These are phyloP conservation scores for Cenchrus americanus DNA, from an alignment of 176 grass and related monocot genomes.

Conservation along the genomic window DNA sequence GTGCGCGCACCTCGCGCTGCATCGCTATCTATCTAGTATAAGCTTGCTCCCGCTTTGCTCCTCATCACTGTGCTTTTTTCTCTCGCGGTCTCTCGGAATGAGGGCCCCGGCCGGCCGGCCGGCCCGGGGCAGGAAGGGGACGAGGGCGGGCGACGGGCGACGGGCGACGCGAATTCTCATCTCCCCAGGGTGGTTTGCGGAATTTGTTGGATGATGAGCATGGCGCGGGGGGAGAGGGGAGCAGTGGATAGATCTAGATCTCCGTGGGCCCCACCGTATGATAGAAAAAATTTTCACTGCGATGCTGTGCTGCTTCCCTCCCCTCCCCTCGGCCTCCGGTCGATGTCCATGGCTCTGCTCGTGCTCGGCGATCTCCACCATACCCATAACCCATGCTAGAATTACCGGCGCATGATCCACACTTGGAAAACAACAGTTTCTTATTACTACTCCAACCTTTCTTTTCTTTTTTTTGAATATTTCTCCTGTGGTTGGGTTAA, in stretches of 20 bases:
- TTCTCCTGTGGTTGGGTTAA: too few species aligned
- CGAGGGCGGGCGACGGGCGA: background rate
- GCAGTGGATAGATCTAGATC: slow-evolving; percentile 56
- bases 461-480: too few species aligned
- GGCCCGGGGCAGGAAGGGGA: background rate
- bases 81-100: background rate
- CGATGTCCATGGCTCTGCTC: background rate
- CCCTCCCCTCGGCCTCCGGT: too few species aligned
- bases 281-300: background rate
- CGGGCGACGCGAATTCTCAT: background rate
- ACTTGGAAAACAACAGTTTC: background rate
- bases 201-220: background rate
- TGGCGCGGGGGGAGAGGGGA: background rate
- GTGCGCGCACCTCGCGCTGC: slow-evolving; percentile 55
- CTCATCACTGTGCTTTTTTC: slow-evolving; percentile 22
- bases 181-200: background rate
- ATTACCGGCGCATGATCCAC: background rate
- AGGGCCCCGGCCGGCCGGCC: background rate
- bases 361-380: background rate
- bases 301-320: background rate
- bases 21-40: slow-evolving; percentile 51
- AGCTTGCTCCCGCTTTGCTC: too few species aligned
- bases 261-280: slow-evolving; percentile 42
- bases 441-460: too few species aligned
- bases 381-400: background rate